Conservation (phyloP, 768 basidiomycete species). For the Nevesoporus exiguus region DNA sequence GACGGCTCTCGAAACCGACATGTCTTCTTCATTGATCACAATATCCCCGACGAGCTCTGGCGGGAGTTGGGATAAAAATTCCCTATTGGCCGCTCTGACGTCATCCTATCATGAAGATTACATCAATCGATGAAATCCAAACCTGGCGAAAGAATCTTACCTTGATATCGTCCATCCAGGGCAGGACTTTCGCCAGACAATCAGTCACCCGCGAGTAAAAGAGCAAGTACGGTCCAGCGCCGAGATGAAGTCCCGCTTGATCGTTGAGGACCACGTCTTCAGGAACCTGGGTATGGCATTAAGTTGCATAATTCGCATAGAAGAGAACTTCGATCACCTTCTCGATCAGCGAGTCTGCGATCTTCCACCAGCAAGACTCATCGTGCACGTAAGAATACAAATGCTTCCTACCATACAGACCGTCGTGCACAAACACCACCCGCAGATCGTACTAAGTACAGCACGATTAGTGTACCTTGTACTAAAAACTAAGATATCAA, state of each 20-base stretch:
- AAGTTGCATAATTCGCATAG: not conserved
- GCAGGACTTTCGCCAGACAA: constrained; percentile 9
- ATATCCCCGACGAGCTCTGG: constrained; percentile 29
- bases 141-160: constrained; percentile 1
- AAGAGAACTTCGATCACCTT: constrained; percentile 40
- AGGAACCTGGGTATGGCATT: constrained; percentile 47
- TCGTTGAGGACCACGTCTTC: constrained; percentile 71
- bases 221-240: constrained; percentile 77
- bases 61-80: constrained; percentile 35
- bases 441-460: constrained; percentile 72
- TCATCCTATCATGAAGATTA: constrained; percentile 18
- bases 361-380: constrained; percentile 77
- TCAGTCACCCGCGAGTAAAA: constrained; percentile 49
- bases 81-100: constrained; percentile 36
- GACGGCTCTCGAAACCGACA: not conserved
- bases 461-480: not conserved
- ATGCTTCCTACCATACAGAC: constrained; percentile 72
- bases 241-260: constrained; percentile 65
- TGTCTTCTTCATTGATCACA: constrained; percentile 11
- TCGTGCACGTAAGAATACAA: constrained; percentile 72
- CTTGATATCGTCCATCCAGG: constrained; percentile 32
- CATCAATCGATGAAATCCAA: not conserved
- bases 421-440: constrained; percentile 73
- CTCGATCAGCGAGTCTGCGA: constrained; percentile 63
- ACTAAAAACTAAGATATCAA: not conserved